Evolutionary conservation across 805 yeast genomes (phyloP).

Genomic region (Yamadazyma phyllophila): DNA sequence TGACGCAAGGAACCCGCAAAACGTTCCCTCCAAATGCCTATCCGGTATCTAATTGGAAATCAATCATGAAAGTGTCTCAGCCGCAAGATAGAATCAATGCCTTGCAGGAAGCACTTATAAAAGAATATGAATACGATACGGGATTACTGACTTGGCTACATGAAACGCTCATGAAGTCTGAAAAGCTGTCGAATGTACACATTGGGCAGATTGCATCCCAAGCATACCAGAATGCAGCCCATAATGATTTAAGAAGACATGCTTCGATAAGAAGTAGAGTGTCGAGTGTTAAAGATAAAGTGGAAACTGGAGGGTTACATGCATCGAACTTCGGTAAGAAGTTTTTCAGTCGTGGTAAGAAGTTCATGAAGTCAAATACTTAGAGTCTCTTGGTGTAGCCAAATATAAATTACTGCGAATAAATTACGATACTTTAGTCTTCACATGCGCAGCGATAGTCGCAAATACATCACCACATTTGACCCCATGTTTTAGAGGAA

Average conservation of each 20-base stretch:
- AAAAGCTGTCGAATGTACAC: slow-evolving; percentile 33
- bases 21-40: slow-evolving; percentile 20
- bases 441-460: slow-evolving; percentile 1
- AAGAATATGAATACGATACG: slow-evolving; percentile 46
- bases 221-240: slow-evolving; percentile 65
- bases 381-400: neutral
- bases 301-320: slow-evolving; percentile 42
- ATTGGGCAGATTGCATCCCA: slow-evolving; percentile 57
- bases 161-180: slow-evolving; percentile 41
- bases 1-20: slow-evolving; percentile 9
- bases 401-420: neutral
- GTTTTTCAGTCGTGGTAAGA: slow-evolving; percentile 55
- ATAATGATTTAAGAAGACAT: slow-evolving; percentile 51
- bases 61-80: slow-evolving; percentile 38
- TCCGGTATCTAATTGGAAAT: slow-evolving; percentile 42
- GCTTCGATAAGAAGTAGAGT: slow-evolving; percentile 47
- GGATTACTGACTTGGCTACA: slow-evolving; percentile 60
- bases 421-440: neutral
- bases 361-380: slow-evolving; percentile 30
- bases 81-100: slow-evolving; percentile 41
- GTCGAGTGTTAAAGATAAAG: slow-evolving; percentile 49
- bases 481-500: neutral
- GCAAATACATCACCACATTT: no score
- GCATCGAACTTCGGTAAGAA: slow-evolving; percentile 58
- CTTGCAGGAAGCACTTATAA: slow-evolving; percentile 41